Base-by-base conservation (phyloP, 1,284 basidiomycete genomes). In the Coriolopsis trogii region DNA sequence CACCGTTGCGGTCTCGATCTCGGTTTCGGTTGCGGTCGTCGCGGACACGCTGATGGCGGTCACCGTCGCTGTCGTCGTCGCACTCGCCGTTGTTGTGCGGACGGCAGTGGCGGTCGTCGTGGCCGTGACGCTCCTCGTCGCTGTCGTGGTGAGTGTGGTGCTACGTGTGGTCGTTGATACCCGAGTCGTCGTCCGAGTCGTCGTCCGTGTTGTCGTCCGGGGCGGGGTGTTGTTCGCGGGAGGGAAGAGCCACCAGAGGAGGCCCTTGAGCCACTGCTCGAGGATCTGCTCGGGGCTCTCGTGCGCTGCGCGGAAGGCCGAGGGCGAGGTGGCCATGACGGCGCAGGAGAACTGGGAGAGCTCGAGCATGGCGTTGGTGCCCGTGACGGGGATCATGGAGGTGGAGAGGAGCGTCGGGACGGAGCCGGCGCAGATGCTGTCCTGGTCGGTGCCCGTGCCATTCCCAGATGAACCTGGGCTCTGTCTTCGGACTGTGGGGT, bases 171-270 rank as follows among this genome's bases (percentile, higher is more conserved):
- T 45, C 15, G 50, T 46, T 20, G 31, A 30, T 30, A 43, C 46
- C 28, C 33, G 38, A 15, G 37, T 45, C 15, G 13, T 43, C 18
- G 49, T 50, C 29, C 25, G 23, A 0, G 41, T 39, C 16, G 10
- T 45, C 25, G 34, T 34, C 43, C 34, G 40, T 20, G 49, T 31
- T 25, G 43, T 20, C 31, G 46, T 37, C 37, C 33, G 42, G 8
- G 31, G 34, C 28, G 39, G 41, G 18, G 38, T 42, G 15, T 31
- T 30, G 25, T 18, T 18, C 31, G 34, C 30, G n/a, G 40, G 51
- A 31, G 53, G 53, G 54, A 49, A 49, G 39, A 53, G 31, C 48
- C 48, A 56, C 46, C 39, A 48, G 18, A 59, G 45, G 28, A 59
- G 29, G 23, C 51, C 42, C 13, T 41, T 51, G 20, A 59, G 57